Evolutionary conservation across 2,329 filamentous ascomycete genomes (phyloP).

Genomic region (Apiospora aurea): DNA sequence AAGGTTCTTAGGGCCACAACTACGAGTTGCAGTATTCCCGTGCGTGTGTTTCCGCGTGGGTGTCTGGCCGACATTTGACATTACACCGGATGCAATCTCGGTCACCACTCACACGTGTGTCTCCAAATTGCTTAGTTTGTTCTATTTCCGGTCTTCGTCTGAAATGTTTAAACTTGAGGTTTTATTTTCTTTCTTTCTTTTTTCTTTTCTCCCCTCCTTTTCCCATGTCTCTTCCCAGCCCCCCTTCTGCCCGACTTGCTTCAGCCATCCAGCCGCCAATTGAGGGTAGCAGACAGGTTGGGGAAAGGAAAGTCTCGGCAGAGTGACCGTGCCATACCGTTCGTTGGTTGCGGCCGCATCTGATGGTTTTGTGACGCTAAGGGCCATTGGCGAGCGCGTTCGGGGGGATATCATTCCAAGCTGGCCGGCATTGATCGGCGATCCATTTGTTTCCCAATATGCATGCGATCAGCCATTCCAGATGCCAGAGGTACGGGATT

Average conservation of each 20-base stretch:
- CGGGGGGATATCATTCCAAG: background rate
- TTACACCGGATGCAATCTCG: background rate
- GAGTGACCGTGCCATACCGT: background rate
- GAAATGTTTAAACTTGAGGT: background rate
- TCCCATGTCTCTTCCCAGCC: background rate
- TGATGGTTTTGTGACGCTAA: background rate
- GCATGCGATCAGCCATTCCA: slow-evolving; percentile 23
- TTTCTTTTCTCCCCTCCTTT: background rate
- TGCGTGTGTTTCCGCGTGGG: background rate
- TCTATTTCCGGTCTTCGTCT: background rate
- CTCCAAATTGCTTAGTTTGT: background rate
- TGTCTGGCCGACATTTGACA: no score
- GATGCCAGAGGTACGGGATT: background rate
- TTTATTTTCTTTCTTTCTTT: slow-evolving; percentile 4
- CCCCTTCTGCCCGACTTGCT: background rate
- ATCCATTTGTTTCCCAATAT: slow-evolving; percentile 12
- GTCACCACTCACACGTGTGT: background rate
- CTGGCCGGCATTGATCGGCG: slow-evolving; percentile 22
- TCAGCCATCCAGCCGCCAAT: background rate
- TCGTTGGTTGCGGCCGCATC: background rate
- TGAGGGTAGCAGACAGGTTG: background rate
- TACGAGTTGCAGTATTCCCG: background rate
- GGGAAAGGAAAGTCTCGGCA: background rate
- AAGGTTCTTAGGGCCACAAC: background rate
- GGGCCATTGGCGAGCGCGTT: background rate